Evolutionary conservation across 108 stramenopile species (phyloP).

Genomic region (Nitzschia palea): DNA sequence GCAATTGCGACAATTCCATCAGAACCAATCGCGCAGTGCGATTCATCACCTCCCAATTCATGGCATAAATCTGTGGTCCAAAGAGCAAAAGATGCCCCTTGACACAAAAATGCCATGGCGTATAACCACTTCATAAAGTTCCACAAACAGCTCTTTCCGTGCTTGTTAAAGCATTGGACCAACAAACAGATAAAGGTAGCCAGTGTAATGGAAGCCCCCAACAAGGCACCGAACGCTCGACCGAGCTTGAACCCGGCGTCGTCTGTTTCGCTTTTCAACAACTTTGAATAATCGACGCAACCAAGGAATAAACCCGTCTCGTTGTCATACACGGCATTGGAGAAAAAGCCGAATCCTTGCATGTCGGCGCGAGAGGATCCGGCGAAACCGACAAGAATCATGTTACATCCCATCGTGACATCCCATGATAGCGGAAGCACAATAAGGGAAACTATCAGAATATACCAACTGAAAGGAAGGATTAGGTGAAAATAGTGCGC

Average conservation of each 20-base stretch:
- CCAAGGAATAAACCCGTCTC: constrained; percentile 21
- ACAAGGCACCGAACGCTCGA: constrained; percentile 4
- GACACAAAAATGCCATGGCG: constrained; percentile 9
- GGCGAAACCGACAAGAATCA: not conserved
- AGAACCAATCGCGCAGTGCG: constrained; percentile 7
- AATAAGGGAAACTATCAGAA: constrained; percentile 28
- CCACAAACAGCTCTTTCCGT: constrained; percentile 33
- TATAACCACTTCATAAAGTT: constrained; percentile 22
- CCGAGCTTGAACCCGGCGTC: constrained; percentile 14
- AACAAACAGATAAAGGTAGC: constrained; percentile 24
- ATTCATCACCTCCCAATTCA: not conserved
- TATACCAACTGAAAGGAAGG: constrained; percentile 28
- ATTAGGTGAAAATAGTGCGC: not conserved
- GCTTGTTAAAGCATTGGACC: constrained; percentile 35
- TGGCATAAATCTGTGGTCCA: constrained; percentile 13
- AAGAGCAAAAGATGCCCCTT: constrained; percentile 14
- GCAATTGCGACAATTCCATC: constrained; percentile 16
- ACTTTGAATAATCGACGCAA: constrained; percentile 27
- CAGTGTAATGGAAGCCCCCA: constrained; percentile 19
- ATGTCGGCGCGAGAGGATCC: not conserved
- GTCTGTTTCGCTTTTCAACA: constrained; percentile 2
- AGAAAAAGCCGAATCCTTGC: constrained; percentile 23
- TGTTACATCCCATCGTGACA: constrained; percentile 22
- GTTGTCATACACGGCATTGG: constrained; percentile 18
- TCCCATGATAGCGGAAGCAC: constrained; percentile 24